These are phyloP conservation scores for Metschnikowia picachoensis DNA, from an alignment of 805 yeast species.

Conservation along the genomic window DNA sequence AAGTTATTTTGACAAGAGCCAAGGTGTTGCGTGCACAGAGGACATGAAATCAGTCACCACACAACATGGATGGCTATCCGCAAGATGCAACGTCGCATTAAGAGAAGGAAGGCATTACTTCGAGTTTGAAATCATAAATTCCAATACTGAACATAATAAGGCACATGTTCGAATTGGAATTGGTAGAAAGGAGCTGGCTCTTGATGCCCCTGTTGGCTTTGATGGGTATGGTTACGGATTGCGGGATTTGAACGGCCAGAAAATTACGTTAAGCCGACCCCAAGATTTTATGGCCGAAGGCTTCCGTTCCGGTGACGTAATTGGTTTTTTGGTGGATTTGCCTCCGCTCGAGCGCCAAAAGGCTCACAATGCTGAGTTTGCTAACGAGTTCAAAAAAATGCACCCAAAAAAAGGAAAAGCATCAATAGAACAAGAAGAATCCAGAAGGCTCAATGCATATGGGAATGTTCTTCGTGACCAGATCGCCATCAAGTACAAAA, in stretches of 20 bases:
- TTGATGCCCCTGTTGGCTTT: slow-evolving; percentile 94
- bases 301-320: slow-evolving; percentile 70
- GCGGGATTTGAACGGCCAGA: slow-evolving; percentile 73
- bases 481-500: slow-evolving; percentile 79
- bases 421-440: slow-evolving; percentile 18
- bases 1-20: slow-evolving; percentile 66
- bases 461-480: slow-evolving; percentile 69
- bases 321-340: slow-evolving; percentile 71
- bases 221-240: slow-evolving; percentile 94
- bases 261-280: slow-evolving; percentile 72
- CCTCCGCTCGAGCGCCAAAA: slow-evolving; percentile 53
- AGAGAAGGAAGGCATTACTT: slow-evolving; percentile 60
- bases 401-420: slow-evolving; percentile 13
- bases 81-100: slow-evolving; percentile 68
- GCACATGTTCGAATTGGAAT: slow-evolving; percentile 80
- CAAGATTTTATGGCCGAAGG: slow-evolving; percentile 50
- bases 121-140: slow-evolving; percentile 61
- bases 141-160: slow-evolving; percentile 44
- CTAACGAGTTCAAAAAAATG: slow-evolving; percentile 4
- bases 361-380: slow-evolving; percentile 33
- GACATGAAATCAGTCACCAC: slow-evolving; percentile 47
- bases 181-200: slow-evolving; percentile 77
- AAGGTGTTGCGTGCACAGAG: slow-evolving; percentile 41
- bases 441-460: slow-evolving; percentile 7
- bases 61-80: slow-evolving; percentile 74